phyloP scores from a whole-genome alignment of 768 basidiomycete species.

The Amylocystis lapponica region DNA sequence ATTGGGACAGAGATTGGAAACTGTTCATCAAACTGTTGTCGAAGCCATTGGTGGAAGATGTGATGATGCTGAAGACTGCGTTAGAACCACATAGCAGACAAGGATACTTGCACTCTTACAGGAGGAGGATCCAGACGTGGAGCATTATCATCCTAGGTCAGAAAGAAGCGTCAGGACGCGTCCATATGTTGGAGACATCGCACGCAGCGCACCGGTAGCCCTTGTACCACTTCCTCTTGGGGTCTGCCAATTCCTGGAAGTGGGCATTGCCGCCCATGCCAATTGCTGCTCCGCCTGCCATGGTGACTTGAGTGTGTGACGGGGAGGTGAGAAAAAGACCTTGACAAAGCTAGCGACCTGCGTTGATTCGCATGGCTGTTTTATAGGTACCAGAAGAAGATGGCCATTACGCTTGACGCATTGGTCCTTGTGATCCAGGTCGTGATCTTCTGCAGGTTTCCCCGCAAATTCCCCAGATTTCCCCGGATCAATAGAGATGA shows the following conservation, averaged over 20 bases:
- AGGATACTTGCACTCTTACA: slow-evolving; percentile 12
- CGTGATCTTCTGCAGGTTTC: slow-evolving; percentile 1
- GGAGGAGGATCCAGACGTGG: slow-evolving; percentile 24
- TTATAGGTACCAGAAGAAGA: neutral
- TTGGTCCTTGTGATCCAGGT: neutral
- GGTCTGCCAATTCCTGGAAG: slow-evolving; percentile 1
- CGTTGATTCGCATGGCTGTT: neutral
- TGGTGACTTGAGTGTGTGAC: neutral
- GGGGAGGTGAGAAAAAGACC: neutral
- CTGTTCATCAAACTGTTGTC: slow-evolving; percentile 39
- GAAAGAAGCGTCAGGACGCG: neutral
- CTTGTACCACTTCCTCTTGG: slow-evolving; percentile 8
- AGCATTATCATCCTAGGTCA: slow-evolving; percentile 15
- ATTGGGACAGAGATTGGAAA: slow-evolving; percentile 32
- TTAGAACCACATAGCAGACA: neutral
- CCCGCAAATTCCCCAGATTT: neutral
- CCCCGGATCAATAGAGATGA: too few species aligned
- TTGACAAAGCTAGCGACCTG: neutral
- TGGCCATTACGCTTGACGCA: neutral
- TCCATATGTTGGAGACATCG: neutral
- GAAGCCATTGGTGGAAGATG: slow-evolving; percentile 32
- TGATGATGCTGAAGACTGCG: slow-evolving; percentile 24
- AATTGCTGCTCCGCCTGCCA: slow-evolving; percentile 1
- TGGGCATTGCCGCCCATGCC: neutral
- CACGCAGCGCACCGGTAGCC: slow-evolving; percentile 5